Evolutionary conservation across 2,329 filamentous ascomycete species (phyloP).

Genomic region (Ceratocystis cubensis): DNA sequence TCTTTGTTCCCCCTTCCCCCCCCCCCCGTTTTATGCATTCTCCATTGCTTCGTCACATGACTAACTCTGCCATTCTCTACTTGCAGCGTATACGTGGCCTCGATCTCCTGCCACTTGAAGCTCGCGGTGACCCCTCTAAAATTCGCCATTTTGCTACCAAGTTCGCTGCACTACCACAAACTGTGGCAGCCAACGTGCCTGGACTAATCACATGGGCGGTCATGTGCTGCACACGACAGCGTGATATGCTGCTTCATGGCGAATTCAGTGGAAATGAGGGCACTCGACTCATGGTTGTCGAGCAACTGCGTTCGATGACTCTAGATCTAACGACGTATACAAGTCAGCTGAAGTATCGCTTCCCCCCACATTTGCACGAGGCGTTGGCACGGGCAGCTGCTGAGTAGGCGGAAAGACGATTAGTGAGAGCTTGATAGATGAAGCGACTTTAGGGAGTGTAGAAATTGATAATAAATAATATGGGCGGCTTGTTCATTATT

Average conservation of each 20-base stretch:
- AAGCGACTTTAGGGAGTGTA: no score
- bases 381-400: conserved; percentile 70
- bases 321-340: conserved; percentile 90
- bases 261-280: conserved; percentile 64
- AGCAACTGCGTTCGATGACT: conserved; percentile 64
- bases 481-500: no score
- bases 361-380: conserved; percentile 80
- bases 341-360: conserved; percentile 73
- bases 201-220: conserved; percentile 92
- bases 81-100: conserved; percentile 57
- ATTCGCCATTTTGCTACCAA: conserved; percentile 71
- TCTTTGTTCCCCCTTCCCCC: no score
- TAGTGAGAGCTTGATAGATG: not conserved
- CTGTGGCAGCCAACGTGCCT: conserved; percentile 79
- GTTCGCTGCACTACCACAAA: conserved; percentile 65
- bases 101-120: conserved; percentile 67
- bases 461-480: no score
- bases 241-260: conserved; percentile 54
- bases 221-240: conserved; percentile 67
- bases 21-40: no score
- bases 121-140: conserved; percentile 58
- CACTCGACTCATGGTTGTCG: conserved; percentile 50
- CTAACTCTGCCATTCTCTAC: not conserved
- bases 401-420: conserved; percentile 34
- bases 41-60: no score